These are phyloP conservation scores for Elsinoe perseae DNA, from an alignment of 2,329 filamentous ascomycete species.

Conservation along the genomic window DNA sequence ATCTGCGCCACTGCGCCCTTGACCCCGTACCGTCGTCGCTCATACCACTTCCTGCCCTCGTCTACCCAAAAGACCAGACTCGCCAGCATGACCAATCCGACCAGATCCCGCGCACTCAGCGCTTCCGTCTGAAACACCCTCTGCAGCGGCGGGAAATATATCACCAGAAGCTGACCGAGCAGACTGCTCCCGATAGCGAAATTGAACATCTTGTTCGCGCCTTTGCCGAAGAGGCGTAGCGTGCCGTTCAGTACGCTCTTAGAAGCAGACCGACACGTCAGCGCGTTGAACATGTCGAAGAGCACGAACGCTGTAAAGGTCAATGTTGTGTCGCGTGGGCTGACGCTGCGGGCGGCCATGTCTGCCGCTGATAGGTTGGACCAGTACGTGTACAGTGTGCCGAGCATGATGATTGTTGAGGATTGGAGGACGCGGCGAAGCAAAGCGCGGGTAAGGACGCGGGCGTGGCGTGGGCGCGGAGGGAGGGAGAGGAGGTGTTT, in stretches of 20 bases:
- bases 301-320: conserved; percentile 98
- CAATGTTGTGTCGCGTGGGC: conserved; percentile 94
- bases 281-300: conserved; percentile 99
- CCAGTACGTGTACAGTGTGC: conserved; percentile 84
- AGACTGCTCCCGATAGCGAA: conserved; percentile 84
- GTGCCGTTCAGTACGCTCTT: conserved; percentile 87
- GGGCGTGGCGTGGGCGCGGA: conserved; percentile 75
- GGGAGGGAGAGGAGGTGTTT: conserved; percentile 88
- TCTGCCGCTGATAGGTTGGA: conserved; percentile 83
- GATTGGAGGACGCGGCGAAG: conserved; percentile 81
- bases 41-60: conserved; percentile 73
- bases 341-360: conserved; percentile 51
- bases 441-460: conserved; percentile 78
- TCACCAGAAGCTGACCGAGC: conserved; percentile 78
- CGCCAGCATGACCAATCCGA: conserved; percentile 64
- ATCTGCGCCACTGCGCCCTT: conserved; percentile 1
- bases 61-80: conserved; percentile 95
- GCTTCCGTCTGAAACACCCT: conserved; percentile 94
- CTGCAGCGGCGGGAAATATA: conserved; percentile 91
- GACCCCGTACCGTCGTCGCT: conserved; percentile 38
- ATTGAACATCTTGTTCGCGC: conserved; percentile 90
- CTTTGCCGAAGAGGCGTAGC: conserved; percentile 53
- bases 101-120: conserved; percentile 63
- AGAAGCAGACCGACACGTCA: conserved; percentile 82
- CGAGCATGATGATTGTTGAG: conserved; percentile 81